Base-by-base conservation (phyloP, 106 monocot genomes). In the Acanthochlamys bracteata region DNA sequence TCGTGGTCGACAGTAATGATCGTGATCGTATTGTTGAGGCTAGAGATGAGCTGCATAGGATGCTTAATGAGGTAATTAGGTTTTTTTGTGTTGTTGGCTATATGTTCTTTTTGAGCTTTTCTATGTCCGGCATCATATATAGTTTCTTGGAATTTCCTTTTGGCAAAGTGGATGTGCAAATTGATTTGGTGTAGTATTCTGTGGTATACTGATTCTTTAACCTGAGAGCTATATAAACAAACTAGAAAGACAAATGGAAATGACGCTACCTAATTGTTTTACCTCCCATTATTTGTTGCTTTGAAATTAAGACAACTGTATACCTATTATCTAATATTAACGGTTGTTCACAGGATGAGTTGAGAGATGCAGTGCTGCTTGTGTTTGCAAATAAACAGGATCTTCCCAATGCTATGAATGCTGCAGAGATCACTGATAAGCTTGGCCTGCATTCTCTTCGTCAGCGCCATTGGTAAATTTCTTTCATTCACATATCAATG, bases 381-480 rank as follows among this genome's bases (percentile, higher is more conserved):
- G 79, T 79, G 41, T 79, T 79, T 64, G 79, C 79, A 17, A 79
- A 79, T 73, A 79, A 79, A 51, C 79, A 79, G 66, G 79, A 79
- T 59, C 79, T 79, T 69, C 79, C 79, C 4, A 79, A 79, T 66
- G 79, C 79, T 42, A 79, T 79, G 79, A 79, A 79, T 66, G 79
- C 79, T 70, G 79, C 79, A 23, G 79, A 79, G 65, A 79, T 79
- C 65, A 79, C 79, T n/a, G 79, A 79, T 62, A 79, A 79, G 73
- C 79, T 79, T 24, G 79, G 79, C 59, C 60, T 79, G 63, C 79
- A 79, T 60, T 79, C 79, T 27, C 79, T 79, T 47, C 79, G 79
- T 20, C 79, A 79, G 54, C 79, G 79, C 65, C 79, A 79, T 43
- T 79, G 79, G 79, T 79, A 68, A 63, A 11, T 21, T 55, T 10